Base-by-base conservation (phyloP, 169 alveolate species). In the Plasmodium gaboni region DNA sequence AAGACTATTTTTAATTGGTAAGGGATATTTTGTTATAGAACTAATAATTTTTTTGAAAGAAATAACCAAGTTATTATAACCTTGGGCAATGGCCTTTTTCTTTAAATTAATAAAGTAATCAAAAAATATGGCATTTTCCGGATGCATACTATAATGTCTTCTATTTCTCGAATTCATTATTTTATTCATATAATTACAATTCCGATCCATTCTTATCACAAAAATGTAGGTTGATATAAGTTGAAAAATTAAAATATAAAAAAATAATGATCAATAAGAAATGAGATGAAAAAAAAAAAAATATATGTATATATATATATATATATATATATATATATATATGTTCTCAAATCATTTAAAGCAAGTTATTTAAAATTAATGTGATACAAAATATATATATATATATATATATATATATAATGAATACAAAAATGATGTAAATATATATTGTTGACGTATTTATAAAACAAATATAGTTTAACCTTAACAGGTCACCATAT, bases 11-110 rank as follows among this genome's bases (percentile, higher is more conserved):
- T 68, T 59, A 53, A 94, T 88, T 19, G 96, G 96, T 57, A 92
- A 48, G 12, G 96, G 96, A 63, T 94, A 92, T 59, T 88, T 70
- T 55, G 57, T 60, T 61, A 94, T 90, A 22, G 96, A 88, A 8
- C 55, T 15, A 48, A 89, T 71, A 51, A 86, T 92, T 91, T 92
- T 88, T 59, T 74, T 74, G 69, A 67, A 64, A 15, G 78, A 87
- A 51, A 87, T 87, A 53, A 83, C 91, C 73, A 83, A 83, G 59
- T 83, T 67, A 19, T 57, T 83, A 24, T 55, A 22, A 12, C 91
- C 91, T 26, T 69, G 91, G 13, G 85, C 85, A n/a, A 59, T 4
- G 24, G 91, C 91, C 28, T 68, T 83, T 48, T 83, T 67, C 70
- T 68, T 83, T 59, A 83, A 83, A 44, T 68, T 83, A 28, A 68